Evolutionary conservation across 2,329 filamentous ascomycete species (phyloP).

Genomic region (Aureobasidium sp.): DNA sequence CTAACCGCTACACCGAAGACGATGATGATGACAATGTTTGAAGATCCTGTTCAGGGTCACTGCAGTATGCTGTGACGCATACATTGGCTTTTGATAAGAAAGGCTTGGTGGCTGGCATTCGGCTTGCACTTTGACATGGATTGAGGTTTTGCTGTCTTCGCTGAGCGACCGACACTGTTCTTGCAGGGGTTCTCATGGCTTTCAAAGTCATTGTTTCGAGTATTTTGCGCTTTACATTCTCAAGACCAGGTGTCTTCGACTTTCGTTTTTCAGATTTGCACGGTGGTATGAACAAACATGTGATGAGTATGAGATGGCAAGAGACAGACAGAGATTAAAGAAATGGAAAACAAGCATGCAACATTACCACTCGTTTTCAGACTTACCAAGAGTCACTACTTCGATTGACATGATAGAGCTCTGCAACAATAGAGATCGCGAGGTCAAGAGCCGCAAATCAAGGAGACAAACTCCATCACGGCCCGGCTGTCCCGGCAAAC

Average conservation of each 20-base stretch:
- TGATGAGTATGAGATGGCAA: background rate
- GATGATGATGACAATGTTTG: background rate
- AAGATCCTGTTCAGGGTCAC: background rate
- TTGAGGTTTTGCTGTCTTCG: background rate
- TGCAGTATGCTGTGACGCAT: background rate
- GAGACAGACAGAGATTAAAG: background rate
- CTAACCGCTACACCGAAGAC: background rate
- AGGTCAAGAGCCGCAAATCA: constrained; percentile 31
- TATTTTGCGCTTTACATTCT: background rate
- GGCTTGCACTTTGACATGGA: background rate
- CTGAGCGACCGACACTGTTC: background rate
- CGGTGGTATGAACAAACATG: background rate
- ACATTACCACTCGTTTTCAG: background rate
- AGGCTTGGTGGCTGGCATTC: background rate
- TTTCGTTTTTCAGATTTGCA: background rate
- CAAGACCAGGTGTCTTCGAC: background rate
- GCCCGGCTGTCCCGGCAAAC: background rate
- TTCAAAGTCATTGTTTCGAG: background rate
- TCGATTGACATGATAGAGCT: background rate
- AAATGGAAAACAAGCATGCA: background rate
- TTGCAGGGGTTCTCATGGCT: background rate
- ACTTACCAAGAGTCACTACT: background rate
- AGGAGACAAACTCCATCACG: constrained; percentile 19
- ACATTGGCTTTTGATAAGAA: background rate
- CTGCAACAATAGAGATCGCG: background rate